These are phyloP conservation scores for Globisporangium barbulae DNA, from an alignment of 352 stramenopile species.

Conservation along the genomic window DNA sequence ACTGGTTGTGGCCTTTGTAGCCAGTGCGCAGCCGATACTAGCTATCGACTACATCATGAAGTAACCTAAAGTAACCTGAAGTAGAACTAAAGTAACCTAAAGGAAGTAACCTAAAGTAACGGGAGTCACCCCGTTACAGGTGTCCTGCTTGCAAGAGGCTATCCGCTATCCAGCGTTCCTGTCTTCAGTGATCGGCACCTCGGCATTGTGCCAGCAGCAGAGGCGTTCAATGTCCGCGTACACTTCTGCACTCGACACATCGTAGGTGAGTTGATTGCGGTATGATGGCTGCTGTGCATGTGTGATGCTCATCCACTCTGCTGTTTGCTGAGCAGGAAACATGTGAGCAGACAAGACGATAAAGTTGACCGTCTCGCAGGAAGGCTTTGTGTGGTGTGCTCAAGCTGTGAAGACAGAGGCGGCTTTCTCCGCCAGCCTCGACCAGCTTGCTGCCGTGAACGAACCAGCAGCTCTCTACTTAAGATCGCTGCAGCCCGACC, in stretches of 20 bases:
- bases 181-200: background rate
- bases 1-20: no score
- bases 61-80: no score
- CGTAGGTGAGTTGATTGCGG: background rate
- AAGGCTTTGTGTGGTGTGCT: background rate
- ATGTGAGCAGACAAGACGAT: background rate
- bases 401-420: background rate
- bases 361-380: background rate
- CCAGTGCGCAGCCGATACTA: no score
- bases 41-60: no score
- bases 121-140: no score
- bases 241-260: conserved; percentile 1
- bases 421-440: background rate
- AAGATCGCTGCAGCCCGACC: background rate
- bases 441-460: background rate
- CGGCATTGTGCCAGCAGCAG: background rate
- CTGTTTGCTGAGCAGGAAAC: background rate
- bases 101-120: no score
- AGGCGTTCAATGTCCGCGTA: background rate
- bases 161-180: background rate
- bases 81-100: no score
- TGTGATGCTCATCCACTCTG: background rate
- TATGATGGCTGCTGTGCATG: background rate
- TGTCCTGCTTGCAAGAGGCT: background rate
- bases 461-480: background rate